phyloP scores from a whole-genome alignment of 805 yeast species.

The Spathaspora boniae region DNA sequence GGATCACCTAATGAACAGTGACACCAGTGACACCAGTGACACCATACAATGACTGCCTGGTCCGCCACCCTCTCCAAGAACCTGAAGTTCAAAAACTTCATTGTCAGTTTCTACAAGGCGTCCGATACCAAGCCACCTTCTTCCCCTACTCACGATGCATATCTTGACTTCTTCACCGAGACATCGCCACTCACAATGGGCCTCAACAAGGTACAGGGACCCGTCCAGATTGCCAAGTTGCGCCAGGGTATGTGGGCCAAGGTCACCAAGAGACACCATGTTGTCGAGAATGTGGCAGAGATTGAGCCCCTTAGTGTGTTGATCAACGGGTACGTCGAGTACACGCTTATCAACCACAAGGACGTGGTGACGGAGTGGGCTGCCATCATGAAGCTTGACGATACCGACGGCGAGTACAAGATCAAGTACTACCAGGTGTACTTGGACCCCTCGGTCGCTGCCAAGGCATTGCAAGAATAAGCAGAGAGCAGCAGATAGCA shows the following conservation, averaged over 20 bases:
- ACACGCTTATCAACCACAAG: conserved; percentile 10
- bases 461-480: conserved; percentile 6
- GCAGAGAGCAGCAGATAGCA: not conserved
- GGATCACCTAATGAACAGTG: not conserved
- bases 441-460: conserved; percentile 10
- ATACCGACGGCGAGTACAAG: conserved; percentile 5
- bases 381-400: conserved; percentile 6
- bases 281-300: conserved; percentile 10
- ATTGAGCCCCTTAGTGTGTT: conserved; percentile 4
- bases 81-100: conserved; percentile 7
- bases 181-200: conserved; percentile 11
- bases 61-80: conserved; percentile 4
- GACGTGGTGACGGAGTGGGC: conserved; percentile 10
- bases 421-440: conserved; percentile 13
- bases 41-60: conserved; percentile 5
- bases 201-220: conserved; percentile 7
- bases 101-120: conserved; percentile 9
- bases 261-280: conserved; percentile 13
- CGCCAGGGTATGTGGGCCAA: conserved; percentile 13
- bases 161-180: conserved; percentile 8
- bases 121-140: conserved; percentile 12
- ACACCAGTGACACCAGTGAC: not conserved
- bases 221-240: conserved; percentile 7
- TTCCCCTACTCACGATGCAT: conserved; percentile 8
- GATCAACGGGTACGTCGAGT: conserved; percentile 13